Percentiles rank a stretch among this genome's conserved stretches.
These are phyloP conservation scores for Leishmania lainsoni DNA, from an alignment of 208 protist species.

Conservation along the genomic window DNA sequence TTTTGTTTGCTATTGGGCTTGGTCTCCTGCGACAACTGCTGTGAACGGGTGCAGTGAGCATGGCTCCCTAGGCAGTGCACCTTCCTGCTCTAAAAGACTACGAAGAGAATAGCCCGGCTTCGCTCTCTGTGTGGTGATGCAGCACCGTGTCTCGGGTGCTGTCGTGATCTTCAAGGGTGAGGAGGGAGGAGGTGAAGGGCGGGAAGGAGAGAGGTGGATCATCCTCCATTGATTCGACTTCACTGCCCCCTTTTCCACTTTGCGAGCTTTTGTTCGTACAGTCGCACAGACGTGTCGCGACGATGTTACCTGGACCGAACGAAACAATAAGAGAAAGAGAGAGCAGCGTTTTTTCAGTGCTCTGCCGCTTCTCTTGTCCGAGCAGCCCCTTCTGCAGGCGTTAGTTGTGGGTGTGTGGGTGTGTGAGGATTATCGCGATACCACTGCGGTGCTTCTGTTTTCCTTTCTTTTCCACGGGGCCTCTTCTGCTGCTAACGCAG, in stretches of 20 bases:
- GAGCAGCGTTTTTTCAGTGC: background rate
- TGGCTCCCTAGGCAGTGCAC: background rate
- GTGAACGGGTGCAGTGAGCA: background rate
- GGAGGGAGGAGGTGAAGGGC: background rate
- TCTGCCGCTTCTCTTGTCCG: background rate
- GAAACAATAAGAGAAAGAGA: background rate
- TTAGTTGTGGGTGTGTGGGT: background rate
- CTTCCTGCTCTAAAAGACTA: background rate
- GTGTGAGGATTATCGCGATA: too few species aligned
- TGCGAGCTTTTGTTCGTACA: background rate
- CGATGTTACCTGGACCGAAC: background rate
- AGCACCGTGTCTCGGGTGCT: background rate
- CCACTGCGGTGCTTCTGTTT: background rate
- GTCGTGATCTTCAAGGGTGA: background rate
- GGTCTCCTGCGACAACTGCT: slow-evolving; percentile 15
- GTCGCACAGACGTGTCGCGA: background rate
- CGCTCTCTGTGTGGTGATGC: background rate
- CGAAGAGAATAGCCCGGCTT: background rate
- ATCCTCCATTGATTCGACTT: background rate
- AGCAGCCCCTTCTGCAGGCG: background rate
- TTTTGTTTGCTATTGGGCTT: slow-evolving; percentile 22
- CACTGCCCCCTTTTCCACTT: background rate
- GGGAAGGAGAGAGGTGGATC: background rate
- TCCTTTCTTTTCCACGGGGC: background rate
- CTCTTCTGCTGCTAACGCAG: background rate